Conservation (phyloP, 73 alveolate species). For the Symbiodinium natans region DNA sequence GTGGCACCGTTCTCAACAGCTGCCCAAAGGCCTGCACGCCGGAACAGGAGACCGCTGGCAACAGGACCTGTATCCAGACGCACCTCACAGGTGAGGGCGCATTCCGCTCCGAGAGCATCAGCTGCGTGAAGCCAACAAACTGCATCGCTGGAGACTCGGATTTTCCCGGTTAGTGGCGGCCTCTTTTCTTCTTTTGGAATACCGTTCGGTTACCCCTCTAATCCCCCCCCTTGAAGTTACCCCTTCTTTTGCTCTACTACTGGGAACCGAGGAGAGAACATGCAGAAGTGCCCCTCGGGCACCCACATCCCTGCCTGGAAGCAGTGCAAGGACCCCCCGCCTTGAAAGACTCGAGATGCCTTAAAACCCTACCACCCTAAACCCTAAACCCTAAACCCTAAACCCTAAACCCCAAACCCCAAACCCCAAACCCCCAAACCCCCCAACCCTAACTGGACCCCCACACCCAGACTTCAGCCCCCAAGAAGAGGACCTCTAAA, state of each 20-base stretch:
- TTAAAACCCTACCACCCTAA: too few relatives aligned
- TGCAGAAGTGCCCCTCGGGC: neutral
- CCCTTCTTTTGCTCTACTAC: too few relatives aligned
- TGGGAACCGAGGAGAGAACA: too few relatives aligned
- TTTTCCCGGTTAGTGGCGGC: too few relatives aligned
- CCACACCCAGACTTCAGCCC: too few relatives aligned
- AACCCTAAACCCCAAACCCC: neutral
- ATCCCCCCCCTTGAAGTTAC: too few relatives aligned
- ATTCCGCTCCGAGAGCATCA: neutral
- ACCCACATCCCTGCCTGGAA: neutral
- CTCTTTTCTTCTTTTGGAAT: too few relatives aligned
- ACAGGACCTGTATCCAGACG: constrained; percentile 9
- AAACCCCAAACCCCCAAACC: neutral
- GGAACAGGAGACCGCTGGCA: neutral
- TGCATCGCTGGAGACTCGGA: too few relatives aligned
- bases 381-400: neutral
- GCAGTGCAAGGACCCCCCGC: neutral
- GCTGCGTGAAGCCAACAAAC: neutral
- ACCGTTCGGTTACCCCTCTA: too few relatives aligned
- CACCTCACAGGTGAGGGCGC: neutral
- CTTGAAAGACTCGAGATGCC: too few relatives aligned
- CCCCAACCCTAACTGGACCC: neutral
- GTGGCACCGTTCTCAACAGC: neutral
- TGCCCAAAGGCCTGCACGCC: constrained; percentile 13
- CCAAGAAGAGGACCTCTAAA: neutral